These are phyloP conservation scores for Colletotrichum tanaceti DNA, from an alignment of 2,329 filamentous ascomycete genomes.

Conservation along the genomic window DNA sequence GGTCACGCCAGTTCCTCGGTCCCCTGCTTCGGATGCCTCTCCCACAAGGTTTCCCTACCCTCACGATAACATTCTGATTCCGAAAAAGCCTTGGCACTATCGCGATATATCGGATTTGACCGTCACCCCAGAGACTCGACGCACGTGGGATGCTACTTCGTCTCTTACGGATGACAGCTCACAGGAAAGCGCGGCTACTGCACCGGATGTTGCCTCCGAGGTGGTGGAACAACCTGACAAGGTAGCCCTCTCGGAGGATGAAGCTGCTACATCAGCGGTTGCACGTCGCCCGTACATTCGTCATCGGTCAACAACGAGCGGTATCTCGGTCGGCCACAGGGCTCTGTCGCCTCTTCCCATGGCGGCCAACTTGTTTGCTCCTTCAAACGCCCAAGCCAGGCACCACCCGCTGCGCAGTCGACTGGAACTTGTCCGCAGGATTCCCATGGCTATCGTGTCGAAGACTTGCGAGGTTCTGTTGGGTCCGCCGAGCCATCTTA, in stretches of 20 bases:
- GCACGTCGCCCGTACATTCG: conserved; percentile 57
- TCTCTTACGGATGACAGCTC: conserved; percentile 45
- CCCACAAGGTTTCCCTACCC: conserved; percentile 52
- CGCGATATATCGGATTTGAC: conserved; percentile 50
- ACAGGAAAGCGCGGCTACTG: conserved; percentile 45
- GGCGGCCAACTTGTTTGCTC: conserved; percentile 73
- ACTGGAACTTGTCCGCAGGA: conserved; percentile 59
- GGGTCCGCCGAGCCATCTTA: conserved; percentile 81
- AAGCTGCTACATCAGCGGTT: conserved; percentile 43
- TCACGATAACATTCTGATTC: conserved; percentile 54
- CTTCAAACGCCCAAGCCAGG: conserved; percentile 49
- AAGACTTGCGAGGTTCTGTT: conserved; percentile 83
- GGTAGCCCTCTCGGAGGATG: conserved; percentile 26
- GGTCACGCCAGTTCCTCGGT: conserved; percentile 56
- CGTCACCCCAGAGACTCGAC: conserved; percentile 48
- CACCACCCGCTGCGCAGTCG: conserved; percentile 51
- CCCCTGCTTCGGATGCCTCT: conserved; percentile 55
- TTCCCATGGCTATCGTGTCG: conserved; percentile 75
- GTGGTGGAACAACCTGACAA: conserved; percentile 31
- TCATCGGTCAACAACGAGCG: conserved; percentile 65
- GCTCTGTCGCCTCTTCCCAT: conserved; percentile 76
- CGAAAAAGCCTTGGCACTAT: conserved; percentile 48
- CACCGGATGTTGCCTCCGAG: conserved; percentile 39
- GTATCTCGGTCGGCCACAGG: conserved; percentile 63
- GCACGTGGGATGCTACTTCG: conserved; percentile 47